Conservation (phyloP, 352 stramenopile genomes). For the Globisporangium splendens region DNA sequence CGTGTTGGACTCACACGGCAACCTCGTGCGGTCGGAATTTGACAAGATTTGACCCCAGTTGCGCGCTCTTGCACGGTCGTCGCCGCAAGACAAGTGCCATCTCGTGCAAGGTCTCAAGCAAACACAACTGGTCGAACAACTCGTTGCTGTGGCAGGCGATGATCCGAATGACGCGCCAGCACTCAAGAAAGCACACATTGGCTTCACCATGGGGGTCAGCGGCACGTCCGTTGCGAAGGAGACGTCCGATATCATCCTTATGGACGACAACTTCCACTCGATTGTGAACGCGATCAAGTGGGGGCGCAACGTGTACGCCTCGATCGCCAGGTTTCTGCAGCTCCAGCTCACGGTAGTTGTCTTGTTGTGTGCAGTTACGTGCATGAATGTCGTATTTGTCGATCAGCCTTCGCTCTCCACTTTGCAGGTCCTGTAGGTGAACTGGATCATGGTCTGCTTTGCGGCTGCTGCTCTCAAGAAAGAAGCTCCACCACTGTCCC, state of each 20-base stretch:
- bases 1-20: constrained; percentile 42
- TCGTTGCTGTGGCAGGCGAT: constrained; percentile 92
- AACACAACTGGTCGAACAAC: constrained; percentile 24
- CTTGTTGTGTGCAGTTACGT: constrained; percentile 79
- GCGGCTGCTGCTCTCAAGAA: constrained; percentile 88
- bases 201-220: constrained; percentile 86
- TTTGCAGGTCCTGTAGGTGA: constrained; percentile 93
- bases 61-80: constrained; percentile 89
- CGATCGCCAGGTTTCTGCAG: constrained; percentile 92
- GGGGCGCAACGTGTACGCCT: constrained; percentile 92
- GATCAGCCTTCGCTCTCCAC: constrained; percentile 75
- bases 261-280: constrained; percentile 91
- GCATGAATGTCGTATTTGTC: constrained; percentile 62
- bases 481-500: constrained; percentile 63
- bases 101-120: constrained; percentile 88
- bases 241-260: constrained; percentile 89
- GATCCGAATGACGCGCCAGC: constrained; percentile 92
- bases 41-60: constrained; percentile 82
- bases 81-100: constrained; percentile 87
- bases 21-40: constrained; percentile 62
- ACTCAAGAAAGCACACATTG: constrained; percentile 88
- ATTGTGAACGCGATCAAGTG: constrained; percentile 91
- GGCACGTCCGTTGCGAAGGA: constrained; percentile 88
- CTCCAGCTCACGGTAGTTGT: constrained; percentile 93
- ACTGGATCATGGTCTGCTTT: constrained; percentile 93